Percentiles rank a stretch among this genome's conserved stretches.
Evolutionary conservation across 2,329 filamentous ascomycete genomes (phyloP).

Genomic region (Aspergillus hortae): DNA sequence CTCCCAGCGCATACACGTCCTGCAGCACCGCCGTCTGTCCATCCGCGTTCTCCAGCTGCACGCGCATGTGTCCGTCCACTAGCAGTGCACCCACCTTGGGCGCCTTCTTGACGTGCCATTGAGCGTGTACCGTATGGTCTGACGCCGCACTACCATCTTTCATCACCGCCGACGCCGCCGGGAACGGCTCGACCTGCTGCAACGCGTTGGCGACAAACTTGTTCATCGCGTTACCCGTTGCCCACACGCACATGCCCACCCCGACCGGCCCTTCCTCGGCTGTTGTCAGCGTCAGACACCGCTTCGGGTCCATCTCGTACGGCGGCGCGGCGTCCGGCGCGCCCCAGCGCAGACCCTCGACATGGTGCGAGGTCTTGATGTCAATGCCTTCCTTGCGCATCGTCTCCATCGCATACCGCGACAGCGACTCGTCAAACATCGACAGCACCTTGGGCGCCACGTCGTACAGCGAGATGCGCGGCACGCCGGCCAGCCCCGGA

Average conservation of each 20-base stretch:
- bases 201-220: constrained; percentile 28
- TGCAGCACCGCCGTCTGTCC: constrained; percentile 42
- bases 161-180: constrained; percentile 25
- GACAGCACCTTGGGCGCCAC: constrained; percentile 57
- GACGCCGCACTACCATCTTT: constrained; percentile 13
- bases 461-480: constrained; percentile 57
- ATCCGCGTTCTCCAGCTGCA: constrained; percentile 47
- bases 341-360: constrained; percentile 52
- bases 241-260: constrained; percentile 60
- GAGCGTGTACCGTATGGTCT: constrained; percentile 10
- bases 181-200: constrained; percentile 31
- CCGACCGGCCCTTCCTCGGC: constrained; percentile 58
- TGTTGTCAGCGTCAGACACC: constrained; percentile 50
- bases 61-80: constrained; percentile 54
- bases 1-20: constrained; percentile 55
- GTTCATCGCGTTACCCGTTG: constrained; percentile 38
- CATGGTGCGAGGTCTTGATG: constrained; percentile 58
- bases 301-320: constrained; percentile 41
- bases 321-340: constrained; percentile 39
- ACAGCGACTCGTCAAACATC: constrained; percentile 59
- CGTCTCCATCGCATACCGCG: constrained; percentile 54
- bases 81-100: constrained; percentile 48
- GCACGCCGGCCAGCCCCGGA: constrained; percentile 48
- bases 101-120: constrained; percentile 52
- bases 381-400: constrained; percentile 55